phyloP scores from a whole-genome alignment of 352 stramenopile species.

The Phytophthora ramorum region DNA sequence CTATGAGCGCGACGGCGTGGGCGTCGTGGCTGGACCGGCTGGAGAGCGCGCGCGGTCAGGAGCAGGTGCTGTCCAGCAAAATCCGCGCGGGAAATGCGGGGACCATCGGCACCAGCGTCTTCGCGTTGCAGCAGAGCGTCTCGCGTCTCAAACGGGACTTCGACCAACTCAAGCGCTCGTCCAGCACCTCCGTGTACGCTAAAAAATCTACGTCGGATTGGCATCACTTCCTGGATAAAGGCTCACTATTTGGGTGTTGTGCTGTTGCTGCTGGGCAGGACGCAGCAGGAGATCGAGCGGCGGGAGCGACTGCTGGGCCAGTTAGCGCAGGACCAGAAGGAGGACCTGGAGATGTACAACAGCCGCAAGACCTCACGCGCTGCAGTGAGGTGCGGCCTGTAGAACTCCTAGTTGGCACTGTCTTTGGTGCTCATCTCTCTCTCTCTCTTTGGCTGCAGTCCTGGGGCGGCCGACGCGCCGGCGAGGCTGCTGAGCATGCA shows the following conservation, averaged over 20 bases:
- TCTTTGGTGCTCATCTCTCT: background rate
- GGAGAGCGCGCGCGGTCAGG: slow-evolving; percentile 74
- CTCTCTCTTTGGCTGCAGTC: slow-evolving; percentile 26
- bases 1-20: slow-evolving; percentile 78
- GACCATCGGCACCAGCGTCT: slow-evolving; percentile 80
- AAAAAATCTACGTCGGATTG: no score
- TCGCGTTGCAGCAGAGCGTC: slow-evolving; percentile 86
- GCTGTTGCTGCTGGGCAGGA: slow-evolving; percentile 37
- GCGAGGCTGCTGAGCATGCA: slow-evolving; percentile 81
- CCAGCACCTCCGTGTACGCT: slow-evolving; percentile 59
- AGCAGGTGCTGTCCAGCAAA: slow-evolving; percentile 69
- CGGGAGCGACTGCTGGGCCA: slow-evolving; percentile 70
- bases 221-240: no score
- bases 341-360: slow-evolving; percentile 83
- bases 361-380: slow-evolving; percentile 47
- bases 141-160: slow-evolving; percentile 84
- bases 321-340: slow-evolving; percentile 73
- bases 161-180: slow-evolving; percentile 72
- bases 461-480: slow-evolving; percentile 36
- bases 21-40: slow-evolving; percentile 83
- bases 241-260: background rate
- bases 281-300: slow-evolving; percentile 73
- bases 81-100: slow-evolving; percentile 69
- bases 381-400: slow-evolving; percentile 36
- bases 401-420: background rate